Evolutionary conservation across 75 land plant genomes (phyloP).

Genomic region (Ceratopteris richardii): DNA sequence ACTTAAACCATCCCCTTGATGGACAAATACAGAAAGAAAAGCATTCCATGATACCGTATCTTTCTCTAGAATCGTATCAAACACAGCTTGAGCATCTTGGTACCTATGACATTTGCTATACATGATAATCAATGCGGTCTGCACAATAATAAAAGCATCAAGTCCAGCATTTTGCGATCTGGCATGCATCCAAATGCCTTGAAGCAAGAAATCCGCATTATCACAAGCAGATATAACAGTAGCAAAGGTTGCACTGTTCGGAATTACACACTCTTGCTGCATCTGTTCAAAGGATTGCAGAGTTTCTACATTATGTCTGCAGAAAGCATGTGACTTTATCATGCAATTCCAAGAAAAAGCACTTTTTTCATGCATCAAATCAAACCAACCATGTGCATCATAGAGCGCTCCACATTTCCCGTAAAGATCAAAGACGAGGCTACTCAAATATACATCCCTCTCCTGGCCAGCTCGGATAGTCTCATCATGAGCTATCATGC

Average conservation of each 20-base stretch:
- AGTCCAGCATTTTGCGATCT: slow-evolving; percentile 14
- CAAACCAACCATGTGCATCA: not conserved
- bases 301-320: not conserved
- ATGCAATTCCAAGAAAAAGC: slow-evolving; percentile 4
- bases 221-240: not conserved
- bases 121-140: slow-evolving; percentile 6
- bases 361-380: not conserved
- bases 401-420: not conserved
- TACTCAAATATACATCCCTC: slow-evolving; percentile 3
- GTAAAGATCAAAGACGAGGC: slow-evolving; percentile 2
- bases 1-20: slow-evolving; percentile 3
- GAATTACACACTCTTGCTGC: slow-evolving; percentile 1
- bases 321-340: not conserved
- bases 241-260: not conserved
- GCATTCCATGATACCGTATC: slow-evolving; percentile 16
- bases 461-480: not conserved
- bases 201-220: not conserved
- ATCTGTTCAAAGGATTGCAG: not conserved
- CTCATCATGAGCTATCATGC: not conserved
- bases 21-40: slow-evolving; percentile 10
- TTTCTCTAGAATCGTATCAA: slow-evolving; percentile 11
- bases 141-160: slow-evolving; percentile 11
- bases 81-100: slow-evolving; percentile 14
- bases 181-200: slow-evolving; percentile 23
- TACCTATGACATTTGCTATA: slow-evolving; percentile 25